Evolutionary conservation across 352 stramenopile species (phyloP).

Genomic region (Pythium sp.): DNA sequence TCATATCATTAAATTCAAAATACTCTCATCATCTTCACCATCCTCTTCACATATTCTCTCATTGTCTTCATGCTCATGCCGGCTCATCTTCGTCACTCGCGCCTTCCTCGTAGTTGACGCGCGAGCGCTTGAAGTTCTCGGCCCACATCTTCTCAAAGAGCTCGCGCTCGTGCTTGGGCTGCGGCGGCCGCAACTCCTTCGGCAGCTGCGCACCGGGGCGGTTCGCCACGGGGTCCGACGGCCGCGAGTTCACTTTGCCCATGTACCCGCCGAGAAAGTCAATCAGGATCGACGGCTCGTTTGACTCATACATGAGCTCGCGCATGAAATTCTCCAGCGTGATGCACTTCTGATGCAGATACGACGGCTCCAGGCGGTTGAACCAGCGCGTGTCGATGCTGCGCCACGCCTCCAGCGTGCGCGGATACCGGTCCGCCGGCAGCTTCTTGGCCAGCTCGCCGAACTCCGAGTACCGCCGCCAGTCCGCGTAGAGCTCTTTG

Average conservation of each 20-base stretch:
- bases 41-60: not conserved
- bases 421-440: conserved; percentile 47
- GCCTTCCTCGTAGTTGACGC: conserved; percentile 55
- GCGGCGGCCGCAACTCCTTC: conserved; percentile 88
- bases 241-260: conserved; percentile 76
- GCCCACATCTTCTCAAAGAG: conserved; percentile 97
- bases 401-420: conserved; percentile 68
- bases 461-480: conserved; percentile 87
- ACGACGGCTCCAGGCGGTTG: conserved; percentile 83
- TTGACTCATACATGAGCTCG: conserved; percentile 89
- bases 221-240: conserved; percentile 55
- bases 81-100: not conserved
- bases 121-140: conserved; percentile 95
- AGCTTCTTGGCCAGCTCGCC: conserved; percentile 82
- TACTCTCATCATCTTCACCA: conserved; percentile 1
- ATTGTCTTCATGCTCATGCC: not conserved
- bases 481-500: conserved; percentile 85
- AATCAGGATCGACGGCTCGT: conserved; percentile 63
- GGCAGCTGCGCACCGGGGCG: conserved; percentile 74
- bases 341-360: conserved; percentile 87
- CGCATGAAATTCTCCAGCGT: conserved; percentile 87
- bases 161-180: conserved; percentile 92
- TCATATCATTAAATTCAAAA: conserved; percentile 20
- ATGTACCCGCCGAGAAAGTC: conserved; percentile 81
- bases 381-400: conserved; percentile 86